These are phyloP conservation scores for Colletotrichum ledebouriae DNA, from an alignment of 2,329 filamentous ascomycete genomes.

Conservation along the genomic window DNA sequence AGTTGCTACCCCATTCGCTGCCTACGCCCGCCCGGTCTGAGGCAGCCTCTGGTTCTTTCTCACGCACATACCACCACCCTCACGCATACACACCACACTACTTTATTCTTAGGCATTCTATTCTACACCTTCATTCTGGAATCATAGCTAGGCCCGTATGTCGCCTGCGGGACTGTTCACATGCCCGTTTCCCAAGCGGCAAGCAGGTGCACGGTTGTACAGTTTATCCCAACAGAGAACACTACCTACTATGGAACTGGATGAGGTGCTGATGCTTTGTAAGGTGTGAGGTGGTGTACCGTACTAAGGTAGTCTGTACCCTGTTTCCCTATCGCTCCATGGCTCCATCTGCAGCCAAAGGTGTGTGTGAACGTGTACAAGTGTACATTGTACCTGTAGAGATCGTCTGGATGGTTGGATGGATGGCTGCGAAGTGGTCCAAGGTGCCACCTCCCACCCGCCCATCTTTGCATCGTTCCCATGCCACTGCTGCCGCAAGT, in stretches of 20 bases:
- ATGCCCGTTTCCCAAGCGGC: conserved; percentile 27
- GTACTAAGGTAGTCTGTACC: conserved; percentile 1
- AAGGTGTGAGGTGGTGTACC: conserved; percentile 9
- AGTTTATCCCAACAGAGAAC: conserved; percentile 30
- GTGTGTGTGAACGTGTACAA: conserved; percentile 15
- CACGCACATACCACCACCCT: background rate
- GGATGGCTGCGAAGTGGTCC: conserved; percentile 28
- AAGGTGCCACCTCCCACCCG: conserved; percentile 31
- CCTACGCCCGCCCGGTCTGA: background rate
- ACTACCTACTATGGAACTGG: background rate
- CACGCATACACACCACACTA: background rate
- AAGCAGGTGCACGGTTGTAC: conserved; percentile 41
- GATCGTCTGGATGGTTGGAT: conserved; percentile 17
- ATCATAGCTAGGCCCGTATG: background rate
- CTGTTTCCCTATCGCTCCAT: conserved; percentile 13
- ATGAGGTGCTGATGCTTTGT: background rate
- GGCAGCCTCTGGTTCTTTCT: conserved; percentile 19
- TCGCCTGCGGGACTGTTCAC: conserved; percentile 42
- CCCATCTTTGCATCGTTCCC: conserved; percentile 36
- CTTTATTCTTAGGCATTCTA: background rate
- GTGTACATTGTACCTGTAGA: conserved; percentile 11
- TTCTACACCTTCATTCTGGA: conserved; percentile 16
- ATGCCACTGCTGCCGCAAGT: conserved; percentile 40
- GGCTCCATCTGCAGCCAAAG: conserved; percentile 16
- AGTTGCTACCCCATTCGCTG: background rate